phyloP scores from a whole-genome alignment of 192 early-diverging fungal species.

The Chytriomyces sp. region DNA sequence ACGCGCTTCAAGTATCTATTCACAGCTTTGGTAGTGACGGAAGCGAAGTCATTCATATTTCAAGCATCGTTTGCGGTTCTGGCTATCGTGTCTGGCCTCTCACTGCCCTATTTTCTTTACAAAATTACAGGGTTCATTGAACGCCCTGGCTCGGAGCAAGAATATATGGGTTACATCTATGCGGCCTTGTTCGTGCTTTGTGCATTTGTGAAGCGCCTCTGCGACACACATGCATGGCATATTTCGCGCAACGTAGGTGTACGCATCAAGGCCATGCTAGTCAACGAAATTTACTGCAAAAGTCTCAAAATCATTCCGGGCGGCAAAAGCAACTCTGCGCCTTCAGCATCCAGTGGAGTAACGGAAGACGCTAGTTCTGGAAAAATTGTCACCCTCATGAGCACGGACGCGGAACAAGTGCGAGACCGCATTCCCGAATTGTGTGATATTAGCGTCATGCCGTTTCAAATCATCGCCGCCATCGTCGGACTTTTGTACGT shows the following conservation, averaged over 20 bases:
- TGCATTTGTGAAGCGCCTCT: conserved; percentile 16
- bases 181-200: background rate
- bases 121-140: conserved; percentile 14
- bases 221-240: conserved; percentile 46
- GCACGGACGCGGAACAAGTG: conserved; percentile 26
- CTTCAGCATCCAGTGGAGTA: background rate
- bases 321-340: background rate
- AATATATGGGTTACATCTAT: background rate
- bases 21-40: background rate
- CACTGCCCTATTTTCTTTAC: background rate
- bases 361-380: conserved; percentile 28
- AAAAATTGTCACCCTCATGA: conserved; percentile 44
- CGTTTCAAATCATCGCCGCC: conserved; percentile 43
- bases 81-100: background rate
- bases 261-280: conserved; percentile 37
- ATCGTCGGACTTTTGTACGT: conserved; percentile 70
- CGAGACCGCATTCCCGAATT: background rate
- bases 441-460: background rate
- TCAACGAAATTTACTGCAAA: conserved; percentile 48
- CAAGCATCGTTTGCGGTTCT: background rate
- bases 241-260: conserved; percentile 32
- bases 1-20: background rate
- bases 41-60: background rate
- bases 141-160: background rate
- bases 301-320: conserved; percentile 28